Evolutionary conservation across 345 rosid species (phyloP), one percentile per base, ranked within the genome.

Genomic region (Sonneratia caseolaris): DNA sequence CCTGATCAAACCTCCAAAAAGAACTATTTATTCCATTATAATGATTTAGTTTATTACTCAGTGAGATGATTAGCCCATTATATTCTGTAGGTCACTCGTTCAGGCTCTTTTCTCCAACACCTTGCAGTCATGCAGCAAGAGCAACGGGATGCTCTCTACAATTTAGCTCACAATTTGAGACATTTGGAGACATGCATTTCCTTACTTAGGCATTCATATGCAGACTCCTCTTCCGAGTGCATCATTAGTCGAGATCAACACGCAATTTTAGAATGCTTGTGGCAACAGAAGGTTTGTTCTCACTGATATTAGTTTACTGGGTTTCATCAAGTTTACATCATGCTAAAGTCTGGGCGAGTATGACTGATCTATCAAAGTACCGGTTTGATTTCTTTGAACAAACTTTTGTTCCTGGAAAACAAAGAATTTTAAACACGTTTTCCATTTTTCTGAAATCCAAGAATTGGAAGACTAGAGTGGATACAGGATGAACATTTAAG

Each of bases 61-160:
- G 9, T 42, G 55, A 8, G 51, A 56, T 32, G 8, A 64, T 42
- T 36, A 65, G 16, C 21, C 12, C 15, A 19, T 27, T 7, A 11
- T 64, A 75, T 40, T 65, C 64, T 83, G 81, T 86, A 94, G 97
- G 90, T 83, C 71, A 72, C 78, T 68, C 81, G 89, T 82, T 81
- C 97, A 27, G 71, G 80, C 74, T 90, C 97, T 70, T 95, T 89
- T 74, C 91, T 92, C 75, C 81, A 81, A 77, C 97, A 95, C 86
- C 96, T 95, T 64, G 79, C 89, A 70, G 78, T 75, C 73, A 79
- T 92, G 75, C 97, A 92, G 79, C 90, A 88, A 76, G 81, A 68
- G 76, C 99, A 90, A 75, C 86, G 96, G 70, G 79, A 74, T 64
- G 77, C 92, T 71, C 85, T 83, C 43, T 92, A 95, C 71, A 76